phyloP scores from a whole-genome alignment of 768 basidiomycete species.

The Tylopilus cervinicoccineus region DNA sequence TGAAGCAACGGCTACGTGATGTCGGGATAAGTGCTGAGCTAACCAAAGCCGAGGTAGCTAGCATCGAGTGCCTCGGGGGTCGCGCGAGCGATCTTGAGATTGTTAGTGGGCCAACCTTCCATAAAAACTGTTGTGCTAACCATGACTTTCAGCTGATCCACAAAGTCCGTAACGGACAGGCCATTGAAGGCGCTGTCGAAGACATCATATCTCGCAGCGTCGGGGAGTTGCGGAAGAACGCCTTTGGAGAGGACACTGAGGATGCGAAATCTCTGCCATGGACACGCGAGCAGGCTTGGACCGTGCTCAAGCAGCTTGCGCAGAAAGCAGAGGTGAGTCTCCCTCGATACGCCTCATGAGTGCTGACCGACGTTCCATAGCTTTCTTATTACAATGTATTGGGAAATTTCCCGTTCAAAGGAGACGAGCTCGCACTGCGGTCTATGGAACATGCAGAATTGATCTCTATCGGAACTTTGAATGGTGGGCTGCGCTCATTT shows the following conservation, averaged over 20 bases:
- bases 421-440: conserved; percentile 76
- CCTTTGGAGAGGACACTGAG: conserved; percentile 89
- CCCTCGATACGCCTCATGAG: conserved; percentile 17
- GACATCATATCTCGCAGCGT: conserved; percentile 82
- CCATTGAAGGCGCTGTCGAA: conserved; percentile 77
- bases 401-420: conserved; percentile 85
- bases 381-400: conserved; percentile 80
- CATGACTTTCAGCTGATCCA: conserved; percentile 60
- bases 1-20: conserved; percentile 72
- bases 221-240: conserved; percentile 81
- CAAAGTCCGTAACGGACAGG: conserved; percentile 74
- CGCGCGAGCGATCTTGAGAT: conserved; percentile 86
- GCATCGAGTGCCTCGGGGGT: conserved; percentile 80
- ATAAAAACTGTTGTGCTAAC: neutral
- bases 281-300: conserved; percentile 88
- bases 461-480: conserved; percentile 71
- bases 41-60: conserved; percentile 48
- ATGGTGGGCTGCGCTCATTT: conserved; percentile 45
- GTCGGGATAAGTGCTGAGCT: conserved; percentile 50
- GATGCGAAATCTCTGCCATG: conserved; percentile 82
- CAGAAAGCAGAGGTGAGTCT: conserved; percentile 54
- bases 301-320: conserved; percentile 68
- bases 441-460: conserved; percentile 88
- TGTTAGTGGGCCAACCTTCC: conserved; percentile 39
- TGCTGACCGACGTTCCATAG: conserved; percentile 32